phyloP scores from a whole-genome alignment of 116 monocot genomes.

The Phalaenopsis hybrid region DNA sequence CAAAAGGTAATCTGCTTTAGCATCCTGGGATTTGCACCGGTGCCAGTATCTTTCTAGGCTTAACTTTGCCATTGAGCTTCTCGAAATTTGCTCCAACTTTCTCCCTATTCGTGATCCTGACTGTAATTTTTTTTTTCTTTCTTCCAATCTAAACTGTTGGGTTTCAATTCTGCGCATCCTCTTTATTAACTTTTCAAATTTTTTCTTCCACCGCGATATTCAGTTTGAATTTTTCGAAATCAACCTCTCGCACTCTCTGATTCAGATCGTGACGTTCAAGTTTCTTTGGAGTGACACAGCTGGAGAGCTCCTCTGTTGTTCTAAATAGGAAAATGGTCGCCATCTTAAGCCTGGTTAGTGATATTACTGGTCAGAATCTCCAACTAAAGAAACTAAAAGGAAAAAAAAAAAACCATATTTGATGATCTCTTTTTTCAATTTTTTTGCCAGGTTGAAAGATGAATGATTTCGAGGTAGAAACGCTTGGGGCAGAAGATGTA shows the following conservation, averaged over 20 bases:
- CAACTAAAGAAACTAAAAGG: not conserved
- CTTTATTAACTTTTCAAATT: not conserved
- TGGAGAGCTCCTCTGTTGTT: not conserved
- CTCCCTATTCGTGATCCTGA: not conserved
- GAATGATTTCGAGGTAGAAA: not conserved
- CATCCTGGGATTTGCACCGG: not conserved
- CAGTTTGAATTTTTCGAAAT: conserved; percentile 1
- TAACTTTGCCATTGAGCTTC: not conserved
- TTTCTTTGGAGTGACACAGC: not conserved
- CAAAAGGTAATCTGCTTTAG: not conserved
- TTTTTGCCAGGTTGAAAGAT: not conserved
- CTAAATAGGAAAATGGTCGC: not conserved
- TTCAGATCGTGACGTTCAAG: not conserved
- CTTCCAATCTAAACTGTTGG: not conserved
- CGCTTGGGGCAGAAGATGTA: not conserved
- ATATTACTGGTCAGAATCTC: not conserved
- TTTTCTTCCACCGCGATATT: not conserved
- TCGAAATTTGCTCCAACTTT: conserved; percentile 1
- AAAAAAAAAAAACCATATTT: not conserved
- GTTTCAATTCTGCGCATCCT: not conserved
- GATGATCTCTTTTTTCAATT: not conserved
- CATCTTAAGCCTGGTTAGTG: not conserved
- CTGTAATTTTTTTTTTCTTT: not conserved
- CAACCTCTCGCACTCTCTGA: not conserved
- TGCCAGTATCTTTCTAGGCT: not conserved